These are phyloP conservation scores for Coemansia sp. DNA, from an alignment of 192 early-diverging fungal species.

Conservation along the genomic window DNA sequence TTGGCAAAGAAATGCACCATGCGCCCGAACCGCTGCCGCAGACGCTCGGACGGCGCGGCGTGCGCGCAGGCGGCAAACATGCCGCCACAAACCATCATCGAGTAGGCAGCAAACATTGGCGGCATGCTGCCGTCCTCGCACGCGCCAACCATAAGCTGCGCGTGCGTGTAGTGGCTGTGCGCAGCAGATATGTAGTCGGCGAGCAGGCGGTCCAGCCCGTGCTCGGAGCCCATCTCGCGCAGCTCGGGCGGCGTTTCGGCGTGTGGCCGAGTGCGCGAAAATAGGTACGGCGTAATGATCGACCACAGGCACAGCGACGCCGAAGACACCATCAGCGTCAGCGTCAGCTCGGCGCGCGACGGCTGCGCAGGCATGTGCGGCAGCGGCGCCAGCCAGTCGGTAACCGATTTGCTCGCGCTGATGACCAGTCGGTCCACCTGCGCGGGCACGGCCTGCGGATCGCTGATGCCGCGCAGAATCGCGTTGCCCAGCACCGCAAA, in stretches of 20 bases:
- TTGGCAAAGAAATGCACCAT: background rate
- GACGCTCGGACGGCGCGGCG: slow-evolving; percentile 17
- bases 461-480: slow-evolving; percentile 29
- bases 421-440: slow-evolving; percentile 29
- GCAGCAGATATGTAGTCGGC: slow-evolving; percentile 23
- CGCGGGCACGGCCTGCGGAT: slow-evolving; percentile 24
- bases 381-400: slow-evolving; percentile 25
- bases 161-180: slow-evolving; percentile 13
- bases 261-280: slow-evolving; percentile 12
- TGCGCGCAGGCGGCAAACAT: slow-evolving; percentile 37
- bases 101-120: slow-evolving; percentile 40
- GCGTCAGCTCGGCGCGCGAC: slow-evolving; percentile 16
- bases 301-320: slow-evolving; percentile 33
- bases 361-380: slow-evolving; percentile 23
- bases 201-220: slow-evolving; percentile 9
- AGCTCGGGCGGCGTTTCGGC: background rate
- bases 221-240: slow-evolving; percentile 5
- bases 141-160: slow-evolving; percentile 4
- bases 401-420: slow-evolving; percentile 18
- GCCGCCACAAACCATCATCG: slow-evolving; percentile 35
- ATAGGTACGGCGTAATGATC: slow-evolving; percentile 32
- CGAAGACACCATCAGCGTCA: slow-evolving; percentile 32
- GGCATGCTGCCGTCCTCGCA: slow-evolving; percentile 17
- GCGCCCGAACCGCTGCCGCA: slow-evolving; percentile 6
- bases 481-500: slow-evolving; percentile 43